These are phyloP conservation scores for Cinnamomum micranthum DNA, from an alignment of 164 flowering plant species.

Conservation along the genomic window DNA sequence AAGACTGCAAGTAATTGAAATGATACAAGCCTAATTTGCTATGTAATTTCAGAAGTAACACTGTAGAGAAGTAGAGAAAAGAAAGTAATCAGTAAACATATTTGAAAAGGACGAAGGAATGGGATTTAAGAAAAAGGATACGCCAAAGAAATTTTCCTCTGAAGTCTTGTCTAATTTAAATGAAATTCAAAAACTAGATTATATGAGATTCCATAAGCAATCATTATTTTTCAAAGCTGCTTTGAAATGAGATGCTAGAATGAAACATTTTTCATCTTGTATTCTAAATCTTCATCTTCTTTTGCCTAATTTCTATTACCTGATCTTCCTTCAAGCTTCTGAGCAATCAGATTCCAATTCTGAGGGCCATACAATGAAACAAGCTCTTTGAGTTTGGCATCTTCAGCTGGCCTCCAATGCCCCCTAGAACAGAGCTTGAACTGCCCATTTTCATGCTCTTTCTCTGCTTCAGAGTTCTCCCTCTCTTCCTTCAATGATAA, in stretches of 20 bases:
- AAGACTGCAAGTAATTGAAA: no score
- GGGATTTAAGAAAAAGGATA: not conserved
- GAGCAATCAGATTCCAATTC: conserved; percentile 84
- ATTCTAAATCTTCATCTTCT: not conserved
- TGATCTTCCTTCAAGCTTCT: conserved; percentile 79
- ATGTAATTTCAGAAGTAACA: no score
- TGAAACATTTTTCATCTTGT: not conserved
- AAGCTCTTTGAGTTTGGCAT: conserved; percentile 62
- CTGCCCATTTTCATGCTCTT: conserved; percentile 12
- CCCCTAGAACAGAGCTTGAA: conserved; percentile 58
- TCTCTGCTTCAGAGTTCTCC: conserved; percentile 10
- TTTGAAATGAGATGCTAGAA: not conserved
- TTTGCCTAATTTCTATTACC: conserved; percentile 32
- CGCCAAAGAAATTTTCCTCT: not conserved
- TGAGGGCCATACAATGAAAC: conserved; percentile 74
- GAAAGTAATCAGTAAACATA: no score
- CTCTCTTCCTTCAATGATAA: conserved; percentile 7
- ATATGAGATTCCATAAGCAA: not conserved
- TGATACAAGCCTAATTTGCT: no score
- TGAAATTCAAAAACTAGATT: not conserved
- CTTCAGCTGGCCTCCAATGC: conserved; percentile 81
- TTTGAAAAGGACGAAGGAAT: no score
- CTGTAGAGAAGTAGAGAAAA: no score
- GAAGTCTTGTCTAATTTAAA: not conserved
- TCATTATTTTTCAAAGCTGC: not conserved